Evolutionary conservation across 148 eudicot species (phyloP), one percentile per base, ranked within the genome.

Genomic region (Bassia scoparia): DNA sequence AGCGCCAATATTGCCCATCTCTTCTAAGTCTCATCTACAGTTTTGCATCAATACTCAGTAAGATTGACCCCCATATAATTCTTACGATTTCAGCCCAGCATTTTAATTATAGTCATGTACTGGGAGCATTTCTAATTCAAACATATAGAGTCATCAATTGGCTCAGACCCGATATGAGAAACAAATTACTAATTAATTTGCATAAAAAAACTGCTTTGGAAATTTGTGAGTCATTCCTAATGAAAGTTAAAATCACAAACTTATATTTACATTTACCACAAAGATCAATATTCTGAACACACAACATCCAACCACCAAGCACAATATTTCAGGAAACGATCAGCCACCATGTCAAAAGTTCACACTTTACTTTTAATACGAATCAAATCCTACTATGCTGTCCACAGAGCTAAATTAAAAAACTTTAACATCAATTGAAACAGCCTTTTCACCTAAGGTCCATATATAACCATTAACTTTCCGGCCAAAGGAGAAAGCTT

Each of bases 401-500:
- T 43, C 62, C 38, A 53, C 15, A 26, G 55, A 74, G 71, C 67
- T 70, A 43, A 74, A 62, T 48, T 53, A 41, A 29, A n/a, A n/a
- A n/a, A n/a, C n/a, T n/a, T n/a, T n/a, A n/a, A n/a, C n/a, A n/a
- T n/a, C n/a, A n/a, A n/a, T n/a, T n/a, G n/a, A n/a, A n/a, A n/a
- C n/a, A n/a, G n/a, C n/a, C n/a, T n/a, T n/a, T n/a, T n/a, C n/a
- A n/a, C n/a, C n/a, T n/a, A n/a, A n/a, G n/a, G n/a, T n/a, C n/a
- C n/a, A n/a, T n/a, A n/a, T n/a, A n/a, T n/a, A n/a, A n/a, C n/a
- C n/a, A n/a, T n/a, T n/a, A n/a, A n/a, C n/a, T n/a, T n/a, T n/a
- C 64, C 71, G 18, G 65, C 67, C 70, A 66, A 72, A 48, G 62
- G 13, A 67, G 68, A 13, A 61, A 35, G 21, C 71, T 67, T 64